Percentiles rank a stretch among this genome's conserved stretches.
phyloP scores from a whole-genome alignment of 805 yeast species.

The Yamadazyma scolyti region DNA sequence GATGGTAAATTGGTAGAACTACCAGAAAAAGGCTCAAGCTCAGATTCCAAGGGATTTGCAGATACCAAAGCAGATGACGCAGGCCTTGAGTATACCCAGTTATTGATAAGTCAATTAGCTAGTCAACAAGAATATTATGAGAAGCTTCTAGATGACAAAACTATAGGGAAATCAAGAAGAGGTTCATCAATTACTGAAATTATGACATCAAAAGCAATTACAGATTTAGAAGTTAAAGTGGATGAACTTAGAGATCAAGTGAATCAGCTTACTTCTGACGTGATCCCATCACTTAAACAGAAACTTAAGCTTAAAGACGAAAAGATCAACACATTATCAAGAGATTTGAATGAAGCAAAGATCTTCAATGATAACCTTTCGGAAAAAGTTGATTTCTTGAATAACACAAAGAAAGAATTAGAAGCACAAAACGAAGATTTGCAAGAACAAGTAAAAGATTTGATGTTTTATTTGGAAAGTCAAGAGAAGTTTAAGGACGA shows the following conservation, averaged over 20 bases:
- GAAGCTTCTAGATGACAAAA: constrained; percentile 25
- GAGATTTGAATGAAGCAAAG: constrained; percentile 29
- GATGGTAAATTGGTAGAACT: constrained; percentile 90
- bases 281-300: constrained; percentile 30
- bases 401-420: constrained; percentile 23
- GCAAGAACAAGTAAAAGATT: constrained; percentile 63
- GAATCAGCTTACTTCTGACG: constrained; percentile 19
- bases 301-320: constrained; percentile 29
- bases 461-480: constrained; percentile 76
- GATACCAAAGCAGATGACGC: constrained; percentile 49
- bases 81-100: constrained; percentile 75
- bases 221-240: constrained; percentile 26
- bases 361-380: constrained; percentile 38
- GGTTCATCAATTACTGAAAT: constrained; percentile 14
- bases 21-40: constrained; percentile 27
- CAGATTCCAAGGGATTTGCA: constrained; percentile 5
- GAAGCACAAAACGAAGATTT: constrained; percentile 44
- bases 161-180: constrained; percentile 14
- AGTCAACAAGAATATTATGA: constrained; percentile 85
- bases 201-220: constrained; percentile 5
- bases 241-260: constrained; percentile 23
- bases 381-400: constrained; percentile 31
- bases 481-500: constrained; percentile 71
- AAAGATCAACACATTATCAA: constrained; percentile 22
- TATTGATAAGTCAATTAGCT: constrained; percentile 75